Conservation (phyloP, 2,329 filamentous ascomycete species). For the Hypoxylon rubiginosum region DNA sequence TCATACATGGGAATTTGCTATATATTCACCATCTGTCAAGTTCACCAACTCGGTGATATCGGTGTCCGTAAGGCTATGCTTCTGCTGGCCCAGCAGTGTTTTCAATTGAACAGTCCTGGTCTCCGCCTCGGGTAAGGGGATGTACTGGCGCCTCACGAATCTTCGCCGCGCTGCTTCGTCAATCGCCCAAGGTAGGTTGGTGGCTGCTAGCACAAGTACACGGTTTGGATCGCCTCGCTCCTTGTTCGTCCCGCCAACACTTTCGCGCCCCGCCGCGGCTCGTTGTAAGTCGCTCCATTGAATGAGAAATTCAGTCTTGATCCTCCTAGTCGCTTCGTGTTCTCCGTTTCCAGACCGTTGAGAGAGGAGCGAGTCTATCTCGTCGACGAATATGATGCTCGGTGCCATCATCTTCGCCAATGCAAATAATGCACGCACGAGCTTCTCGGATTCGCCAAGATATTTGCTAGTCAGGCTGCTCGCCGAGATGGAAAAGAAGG, state of each 20-base stretch:
- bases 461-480: constrained; percentile 96
- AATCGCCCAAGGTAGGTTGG: constrained; percentile 97
- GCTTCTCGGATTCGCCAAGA: constrained; percentile 94
- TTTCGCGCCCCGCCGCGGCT: constrained; percentile 88
- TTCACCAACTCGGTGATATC: constrained; percentile 82
- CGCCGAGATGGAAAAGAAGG: constrained; percentile 97
- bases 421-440: constrained; percentile 90
- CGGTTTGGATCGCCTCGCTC: constrained; percentile 84
- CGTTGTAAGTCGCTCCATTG: constrained; percentile 96
- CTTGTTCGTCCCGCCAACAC: constrained; percentile 71
- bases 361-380: constrained; percentile 94
- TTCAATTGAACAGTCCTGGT: constrained; percentile 84
- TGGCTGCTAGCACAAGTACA: constrained; percentile 93
- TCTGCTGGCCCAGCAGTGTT: constrained; percentile 87
- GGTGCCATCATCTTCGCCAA: constrained; percentile 91
- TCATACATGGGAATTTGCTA: constrained; percentile 11
- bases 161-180: constrained; percentile 92
- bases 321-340: constrained; percentile 91
- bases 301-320: constrained; percentile 98
- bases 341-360: constrained; percentile 86
- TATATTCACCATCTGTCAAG: constrained; percentile 81
- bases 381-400: constrained; percentile 98
- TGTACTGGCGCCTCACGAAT: constrained; percentile 95
- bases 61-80: constrained; percentile 78
- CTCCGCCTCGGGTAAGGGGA: constrained; percentile 87